Evolutionary conservation across 306 rosid genomes (phyloP), one percentile per base, ranked within the genome.

Genomic region (Arachis stenosperma): DNA sequence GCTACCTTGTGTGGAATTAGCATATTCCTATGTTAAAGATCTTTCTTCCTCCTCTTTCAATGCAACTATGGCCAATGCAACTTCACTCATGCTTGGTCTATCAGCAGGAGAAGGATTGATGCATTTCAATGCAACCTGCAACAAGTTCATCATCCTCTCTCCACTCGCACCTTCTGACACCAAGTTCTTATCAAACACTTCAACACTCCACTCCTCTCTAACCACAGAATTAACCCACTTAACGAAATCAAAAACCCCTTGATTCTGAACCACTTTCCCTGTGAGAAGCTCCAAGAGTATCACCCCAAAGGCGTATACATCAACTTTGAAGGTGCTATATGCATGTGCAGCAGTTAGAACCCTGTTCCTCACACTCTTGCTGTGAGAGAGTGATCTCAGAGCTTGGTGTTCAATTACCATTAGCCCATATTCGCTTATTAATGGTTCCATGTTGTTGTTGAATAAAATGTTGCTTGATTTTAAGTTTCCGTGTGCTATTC

Each of bases 381-480:
- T 7, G 2, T 40, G 66, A 48, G 80, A 54, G 36, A 75, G 58
- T 14, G 46, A 7, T 8, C 78, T 62, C 46, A 61, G 76, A 15
- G 66, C 84, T 75, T 81, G 83, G 66, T 74, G 77, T 53, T 84
- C 89, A 8, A 63, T 54, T 40, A 60, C 76, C 89, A 81, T 81
- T 42, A 86, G 69, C 11, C 91, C 91, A 55, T 89, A 89, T 62
- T 89, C 91, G 22, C 87, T 81, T 30, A 85, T 47, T 84, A 83
- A 81, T 9, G 84, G 79, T 55, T 88, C 78, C 83, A 81, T 84
- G 11, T 81, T 59, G 30, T 67, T 76, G 85, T 73, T 71, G 46
- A 88, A 82, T 15, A 88, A 58, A 67, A 88, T 86, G 84, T 88
- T 84, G 43, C 64, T 82, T 66, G 89, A 84, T 74, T 86, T 88